These are phyloP conservation scores for Uncinocarpus reesii DNA, from an alignment of 2,329 filamentous ascomycete species.

Conservation along the genomic window DNA sequence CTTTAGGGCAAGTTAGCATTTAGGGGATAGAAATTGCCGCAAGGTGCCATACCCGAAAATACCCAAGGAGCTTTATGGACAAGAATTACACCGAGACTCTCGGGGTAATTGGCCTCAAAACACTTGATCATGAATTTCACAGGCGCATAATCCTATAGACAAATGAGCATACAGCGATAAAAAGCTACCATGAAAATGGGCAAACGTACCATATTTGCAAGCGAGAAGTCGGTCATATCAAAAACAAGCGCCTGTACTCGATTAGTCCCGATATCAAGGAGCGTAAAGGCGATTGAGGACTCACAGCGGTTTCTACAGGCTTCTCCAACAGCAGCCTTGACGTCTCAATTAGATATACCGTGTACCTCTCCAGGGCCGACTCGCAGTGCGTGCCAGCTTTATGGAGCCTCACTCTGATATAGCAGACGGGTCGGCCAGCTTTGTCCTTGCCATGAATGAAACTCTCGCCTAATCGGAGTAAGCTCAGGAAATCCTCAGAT, in stretches of 20 bases:
- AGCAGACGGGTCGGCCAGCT: conserved; percentile 71
- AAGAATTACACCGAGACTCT: conserved; percentile 77
- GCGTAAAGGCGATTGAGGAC: conserved; percentile 29
- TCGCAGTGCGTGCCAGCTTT: conserved; percentile 71
- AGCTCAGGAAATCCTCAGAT: conserved; percentile 66
- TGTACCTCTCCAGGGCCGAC: conserved; percentile 74
- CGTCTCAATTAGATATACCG: conserved; percentile 89
- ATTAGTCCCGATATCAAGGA: conserved; percentile 19
- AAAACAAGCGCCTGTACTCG: conserved; percentile 68
- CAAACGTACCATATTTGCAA: conserved; percentile 75
- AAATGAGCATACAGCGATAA: conserved; percentile 10
- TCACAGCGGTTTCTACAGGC: conserved; percentile 83
- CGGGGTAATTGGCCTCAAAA: conserved; percentile 97
- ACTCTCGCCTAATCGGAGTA: conserved; percentile 84
- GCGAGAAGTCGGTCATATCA: conserved; percentile 86
- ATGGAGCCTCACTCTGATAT: conserved; percentile 74
- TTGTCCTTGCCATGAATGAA: conserved; percentile 83
- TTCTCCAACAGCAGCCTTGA: conserved; percentile 69
- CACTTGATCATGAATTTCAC: conserved; percentile 99
- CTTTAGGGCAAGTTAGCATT: conserved; percentile 33
- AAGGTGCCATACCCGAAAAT: conserved; percentile 60
- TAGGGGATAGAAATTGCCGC: not conserved
- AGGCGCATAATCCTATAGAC: conserved; percentile 67
- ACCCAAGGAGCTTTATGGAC: conserved; percentile 97
- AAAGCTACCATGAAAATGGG: conserved; percentile 17